Conservation (phyloP, 306 rosid genomes). For the Trifolium pratense region DNA sequence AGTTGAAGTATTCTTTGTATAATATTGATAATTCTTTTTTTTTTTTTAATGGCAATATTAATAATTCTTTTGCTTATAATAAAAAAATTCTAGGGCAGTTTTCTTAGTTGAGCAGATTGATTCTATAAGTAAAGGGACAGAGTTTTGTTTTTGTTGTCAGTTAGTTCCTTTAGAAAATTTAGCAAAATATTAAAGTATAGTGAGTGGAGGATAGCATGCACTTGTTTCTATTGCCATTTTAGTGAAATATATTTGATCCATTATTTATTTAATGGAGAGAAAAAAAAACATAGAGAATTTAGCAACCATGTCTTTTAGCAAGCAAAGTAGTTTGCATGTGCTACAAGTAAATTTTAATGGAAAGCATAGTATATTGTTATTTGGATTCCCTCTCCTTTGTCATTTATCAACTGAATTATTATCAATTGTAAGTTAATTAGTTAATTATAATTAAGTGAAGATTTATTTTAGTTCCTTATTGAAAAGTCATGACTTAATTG, state of each 20-base stretch:
- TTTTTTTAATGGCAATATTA: too few species aligned
- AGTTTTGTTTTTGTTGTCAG: constrained; percentile 44
- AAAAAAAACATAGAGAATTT: constrained; percentile 40
- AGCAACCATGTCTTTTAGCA: constrained; percentile 45
- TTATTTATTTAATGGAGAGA: constrained; percentile 27
- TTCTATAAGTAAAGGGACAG: constrained; percentile 43
- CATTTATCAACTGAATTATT: background rate
- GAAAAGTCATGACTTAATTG: too few species aligned
- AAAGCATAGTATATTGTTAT: background rate
- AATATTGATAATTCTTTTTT: too few species aligned
- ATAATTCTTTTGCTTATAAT: too few species aligned
- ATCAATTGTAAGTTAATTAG: background rate
- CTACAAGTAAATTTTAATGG: constrained; percentile 38
- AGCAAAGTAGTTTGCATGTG: constrained; percentile 64
- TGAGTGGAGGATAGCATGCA: constrained; percentile 73
- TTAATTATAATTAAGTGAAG: too few species aligned
- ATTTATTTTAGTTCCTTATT: too few species aligned
- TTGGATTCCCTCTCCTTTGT: background rate
- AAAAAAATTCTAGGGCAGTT: constrained; percentile 47
- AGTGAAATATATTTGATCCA: constrained; percentile 19
- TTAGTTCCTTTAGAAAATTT: constrained; percentile 35
- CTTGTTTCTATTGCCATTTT: constrained; percentile 41
- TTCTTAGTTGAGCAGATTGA: constrained; percentile 44
- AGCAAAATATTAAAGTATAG: constrained; percentile 44
- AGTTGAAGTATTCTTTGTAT: too few species aligned